Percentiles rank a stretch among this genome's conserved stretches.
Evolutionary conservation across 148 eudicot genomes (phyloP).

Genomic region (Camellia japonica): DNA sequence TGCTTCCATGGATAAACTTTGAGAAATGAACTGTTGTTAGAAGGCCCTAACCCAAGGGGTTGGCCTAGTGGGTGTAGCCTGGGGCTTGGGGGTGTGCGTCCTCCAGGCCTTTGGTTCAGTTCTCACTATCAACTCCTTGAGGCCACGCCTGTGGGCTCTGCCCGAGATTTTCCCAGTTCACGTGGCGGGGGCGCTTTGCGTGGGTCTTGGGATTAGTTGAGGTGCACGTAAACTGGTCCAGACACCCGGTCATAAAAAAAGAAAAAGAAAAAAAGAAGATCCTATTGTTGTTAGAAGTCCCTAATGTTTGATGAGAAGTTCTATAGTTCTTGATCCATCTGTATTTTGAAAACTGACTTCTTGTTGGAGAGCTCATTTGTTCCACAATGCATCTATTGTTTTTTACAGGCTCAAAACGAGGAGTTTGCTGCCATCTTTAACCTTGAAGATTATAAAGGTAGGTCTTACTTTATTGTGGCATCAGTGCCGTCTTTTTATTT

Average conservation of each 20-base stretch:
- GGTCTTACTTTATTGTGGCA: slow-evolving; percentile 8
- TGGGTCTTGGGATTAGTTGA: too few relatives aligned
- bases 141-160: too few relatives aligned
- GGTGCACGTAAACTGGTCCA: too few relatives aligned
- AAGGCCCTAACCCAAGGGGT: background rate
- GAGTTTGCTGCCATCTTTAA: slow-evolving; percentile 78
- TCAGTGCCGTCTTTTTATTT: background rate
- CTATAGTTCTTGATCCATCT: background rate
- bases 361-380: background rate
- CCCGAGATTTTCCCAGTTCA: too few relatives aligned
- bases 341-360: background rate
- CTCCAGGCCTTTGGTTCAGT: too few relatives aligned
- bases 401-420: slow-evolving; percentile 79
- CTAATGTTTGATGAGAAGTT: background rate
- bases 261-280: too few relatives aligned
- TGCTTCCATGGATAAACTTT: background rate
- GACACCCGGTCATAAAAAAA: too few relatives aligned
- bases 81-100: too few relatives aligned
- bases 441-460: slow-evolving; percentile 94
- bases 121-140: too few relatives aligned
- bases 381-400: slow-evolving; percentile 4
- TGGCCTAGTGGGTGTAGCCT: too few relatives aligned
- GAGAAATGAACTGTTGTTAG: background rate
- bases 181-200: too few relatives aligned
- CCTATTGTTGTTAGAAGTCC: background rate